Evolutionary conservation across 2,329 filamentous ascomycete genomes (phyloP).

Genomic region (Bipolaris bicolor): DNA sequence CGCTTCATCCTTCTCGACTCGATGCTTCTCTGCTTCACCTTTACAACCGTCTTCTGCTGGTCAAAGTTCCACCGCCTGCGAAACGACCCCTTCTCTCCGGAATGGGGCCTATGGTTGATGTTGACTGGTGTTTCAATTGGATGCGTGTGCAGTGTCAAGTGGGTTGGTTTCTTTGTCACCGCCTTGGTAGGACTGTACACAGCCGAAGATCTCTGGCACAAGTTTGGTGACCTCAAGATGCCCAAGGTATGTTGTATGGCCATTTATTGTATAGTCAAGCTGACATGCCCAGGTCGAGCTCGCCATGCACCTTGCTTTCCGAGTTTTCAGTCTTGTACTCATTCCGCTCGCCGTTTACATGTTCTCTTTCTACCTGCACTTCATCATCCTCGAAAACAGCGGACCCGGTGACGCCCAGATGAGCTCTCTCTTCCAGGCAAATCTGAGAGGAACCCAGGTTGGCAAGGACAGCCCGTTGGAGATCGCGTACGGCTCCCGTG

Average conservation of each 20-base stretch:
- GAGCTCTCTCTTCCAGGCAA: constrained; percentile 99
- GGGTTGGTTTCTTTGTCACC: constrained; percentile 95
- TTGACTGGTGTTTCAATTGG: constrained; percentile 94
- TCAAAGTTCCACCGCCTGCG: constrained; percentile 92
- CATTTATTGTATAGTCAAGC: constrained; percentile 6
- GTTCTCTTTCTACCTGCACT: constrained; percentile 94
- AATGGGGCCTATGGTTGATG: constrained; percentile 95
- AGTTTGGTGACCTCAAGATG: constrained; percentile 94
- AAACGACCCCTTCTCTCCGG: constrained; percentile 80
- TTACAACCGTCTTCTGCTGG: constrained; percentile 96
- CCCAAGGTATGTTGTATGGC: constrained; percentile 63
- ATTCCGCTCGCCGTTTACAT: constrained; percentile 92
- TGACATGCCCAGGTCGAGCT: constrained; percentile 62
- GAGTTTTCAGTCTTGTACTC: constrained; percentile 85
- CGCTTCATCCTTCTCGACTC: constrained; percentile 98
- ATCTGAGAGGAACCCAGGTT: constrained; percentile 90
- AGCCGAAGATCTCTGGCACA: constrained; percentile 94
- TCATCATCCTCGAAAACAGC: constrained; percentile 88
- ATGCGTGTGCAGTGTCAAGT: constrained; percentile 98
- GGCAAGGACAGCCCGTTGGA: constrained; percentile 94
- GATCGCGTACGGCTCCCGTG: constrained; percentile 84
- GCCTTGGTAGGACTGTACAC: constrained; percentile 96
- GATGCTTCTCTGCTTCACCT: constrained; percentile 98
- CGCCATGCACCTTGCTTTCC: constrained; percentile 77
- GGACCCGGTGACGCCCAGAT: constrained; percentile 99